Evolutionary conservation across 1,139 yeast species (phyloP), one percentile per base, ranked within the genome.

Genomic region (Magnusiomyces ingens): DNA sequence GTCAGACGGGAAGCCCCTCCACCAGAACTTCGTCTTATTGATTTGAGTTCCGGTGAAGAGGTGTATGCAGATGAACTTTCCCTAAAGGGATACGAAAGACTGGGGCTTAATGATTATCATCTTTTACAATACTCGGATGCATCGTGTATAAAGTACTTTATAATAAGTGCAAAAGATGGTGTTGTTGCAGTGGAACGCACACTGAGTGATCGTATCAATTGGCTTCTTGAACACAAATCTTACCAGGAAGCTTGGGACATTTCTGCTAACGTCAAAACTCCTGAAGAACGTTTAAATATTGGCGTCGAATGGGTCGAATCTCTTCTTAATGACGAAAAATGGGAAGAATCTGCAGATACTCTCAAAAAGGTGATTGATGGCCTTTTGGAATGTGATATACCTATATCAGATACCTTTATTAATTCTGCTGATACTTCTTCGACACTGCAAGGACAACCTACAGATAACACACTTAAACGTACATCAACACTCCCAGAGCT

Each of bases 61-160:
- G 76, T 80, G n/a, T 84, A 86, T 56, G 91, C 85, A 42, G 97
- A 93, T 67, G 95, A 85, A 63, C 75, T 93, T 8, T 82, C 86
- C 0, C 70, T 90, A 55, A 78, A 77, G 52, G 79, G 80, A 48
- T 79, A 75, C 49, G 76, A 80, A 44, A 74, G 77, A 26, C 70
- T 89, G 38, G 93, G 95, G 0, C 74, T 87, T 29, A 91, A 91
- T 66, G 98, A 93, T 65, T 87, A 85, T 63, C 82, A 80, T 57
- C 68, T 91, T 49, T 61, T 61, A 5, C 65, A 63, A 35, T 58
- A 61, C 44, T 52, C 59, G 15, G 29, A 55, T 53, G 17, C 54
- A 36, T 47, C 52, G 15, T 60, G 62, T 11, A 72, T 78, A 0
- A 71, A 75, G 45, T 88, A 85, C 71, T 85, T 76, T 60, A 75